Percentiles rank a stretch among this genome's conserved stretches.
Conservation (phyloP, 2,329 filamentous ascomycete species). For the Chaetomium olivaceum region DNA sequence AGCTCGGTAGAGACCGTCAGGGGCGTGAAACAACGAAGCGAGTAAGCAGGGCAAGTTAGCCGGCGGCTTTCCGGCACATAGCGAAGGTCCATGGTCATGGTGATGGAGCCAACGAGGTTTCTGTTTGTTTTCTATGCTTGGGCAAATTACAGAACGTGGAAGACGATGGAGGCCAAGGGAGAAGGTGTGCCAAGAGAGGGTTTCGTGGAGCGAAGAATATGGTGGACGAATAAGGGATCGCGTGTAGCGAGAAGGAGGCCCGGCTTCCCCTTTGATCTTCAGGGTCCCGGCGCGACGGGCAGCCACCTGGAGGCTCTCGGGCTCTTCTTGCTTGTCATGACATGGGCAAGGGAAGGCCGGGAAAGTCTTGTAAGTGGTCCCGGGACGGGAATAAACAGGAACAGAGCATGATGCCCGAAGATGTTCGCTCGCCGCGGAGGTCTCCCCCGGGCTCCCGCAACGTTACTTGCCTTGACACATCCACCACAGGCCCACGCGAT, state of each 20-base stretch:
- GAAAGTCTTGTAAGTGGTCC: not conserved
- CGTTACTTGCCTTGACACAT: not conserved
- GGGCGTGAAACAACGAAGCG: not conserved
- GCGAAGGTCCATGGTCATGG: not conserved
- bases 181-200: conserved; percentile 22
- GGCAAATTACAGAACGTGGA: conserved; percentile 8
- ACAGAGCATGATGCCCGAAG: not conserved
- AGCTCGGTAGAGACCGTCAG: not conserved
- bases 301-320: not conserved
- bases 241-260: conserved; percentile 26
- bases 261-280: not conserved
- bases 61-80: not conserved
- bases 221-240: conserved; percentile 27
- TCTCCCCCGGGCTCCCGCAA: not conserved
- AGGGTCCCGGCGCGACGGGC: conserved; percentile 1
- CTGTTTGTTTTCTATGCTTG: conserved; percentile 2
- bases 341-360: not conserved
- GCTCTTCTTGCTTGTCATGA: conserved; percentile 8
- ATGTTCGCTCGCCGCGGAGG: not conserved
- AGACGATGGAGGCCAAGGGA: not conserved
- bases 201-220: conserved; percentile 18
- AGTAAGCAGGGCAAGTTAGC: not conserved
- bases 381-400: conserved; percentile 2
- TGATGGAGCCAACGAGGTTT: not conserved
- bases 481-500: not conserved